Evolutionary conservation across 78 protist genomes (phyloP), one percentile per base, ranked within the genome.

Genomic region (Chrysochromulina parva): DNA sequence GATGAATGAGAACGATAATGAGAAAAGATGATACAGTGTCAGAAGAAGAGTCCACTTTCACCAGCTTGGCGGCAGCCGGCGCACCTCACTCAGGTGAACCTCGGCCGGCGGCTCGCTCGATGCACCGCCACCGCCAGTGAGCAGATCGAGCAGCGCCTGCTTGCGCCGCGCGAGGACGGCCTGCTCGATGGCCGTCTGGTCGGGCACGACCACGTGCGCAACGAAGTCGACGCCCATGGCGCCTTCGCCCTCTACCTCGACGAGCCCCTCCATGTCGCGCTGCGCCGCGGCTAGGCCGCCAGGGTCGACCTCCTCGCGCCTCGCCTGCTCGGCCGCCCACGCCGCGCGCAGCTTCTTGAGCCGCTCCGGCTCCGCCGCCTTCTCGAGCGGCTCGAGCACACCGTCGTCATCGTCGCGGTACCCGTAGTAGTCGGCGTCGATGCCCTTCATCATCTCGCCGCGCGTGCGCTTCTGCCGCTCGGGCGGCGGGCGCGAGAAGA

Each of bases 401-500:
- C 96, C 97, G 57, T 97, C 98, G 38, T 96, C 98, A 11, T 96
- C 97, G 58, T 97, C 97, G 0, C 96, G 89, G 85, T 94, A 97
- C 17, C 98, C n/a, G 65, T 96, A 97, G 90, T 97, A 97, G 57
- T 97, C 96, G 0, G 98, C 96, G 81, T 97, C 97, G 4, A 96
- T 90, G 7, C 53, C 13, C 84, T 92, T 95, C 86, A 57, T 6
- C 73, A 97, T 80, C 24, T 97, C 97, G 0, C 24, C n/a, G 19
- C 96, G 88, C 11, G 85, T 90, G 1, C 88, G 65, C 80, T 57
- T 86, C 38, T 89, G 80, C 9, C 60, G 85, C 24, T 48, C 28
- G 17, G 38, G 55, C 66, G 55, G 66, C 58, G 38, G 13, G 24
- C 24, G 67, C 54, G 14, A 3, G 24, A 96, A 95, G 50, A 98